phyloP scores from a whole-genome alignment of 176 grass and related monocot genomes.

The Urochloa ruziziensis region DNA sequence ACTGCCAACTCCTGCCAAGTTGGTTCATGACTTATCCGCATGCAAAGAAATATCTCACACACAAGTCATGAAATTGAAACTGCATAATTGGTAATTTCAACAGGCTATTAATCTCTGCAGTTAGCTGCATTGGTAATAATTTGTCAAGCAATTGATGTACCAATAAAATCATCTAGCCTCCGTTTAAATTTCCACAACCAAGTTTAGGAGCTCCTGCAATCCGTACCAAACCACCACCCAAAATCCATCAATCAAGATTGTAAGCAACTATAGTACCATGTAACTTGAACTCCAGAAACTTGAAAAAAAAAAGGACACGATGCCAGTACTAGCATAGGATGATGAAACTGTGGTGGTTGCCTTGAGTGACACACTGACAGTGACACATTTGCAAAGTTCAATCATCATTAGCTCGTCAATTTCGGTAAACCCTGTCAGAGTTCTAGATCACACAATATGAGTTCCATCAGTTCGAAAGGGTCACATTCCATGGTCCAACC shows the following conservation, averaged over 20 bases:
- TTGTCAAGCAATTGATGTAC: neutral
- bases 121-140: neutral
- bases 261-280: neutral
- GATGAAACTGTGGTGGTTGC: neutral
- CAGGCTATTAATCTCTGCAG: neutral
- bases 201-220: neutral
- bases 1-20: neutral
- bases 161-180: neutral
- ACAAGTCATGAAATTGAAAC: neutral
- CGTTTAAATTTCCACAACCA: neutral
- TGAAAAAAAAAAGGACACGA: neutral
- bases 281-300: neutral
- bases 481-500: conserved; percentile 1
- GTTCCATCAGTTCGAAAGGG: neutral
- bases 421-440: neutral
- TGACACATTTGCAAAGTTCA: neutral
- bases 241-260: neutral
- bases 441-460: neutral
- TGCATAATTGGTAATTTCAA: neutral
- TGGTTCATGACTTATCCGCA: neutral
- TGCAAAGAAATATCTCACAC: neutral
- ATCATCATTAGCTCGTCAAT: conserved; percentile 26
- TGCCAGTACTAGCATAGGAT: neutral
- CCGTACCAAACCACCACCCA: neutral
- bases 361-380: neutral